Evolutionary conservation across 176 grass and related monocot species (phyloP), one percentile per base, ranked within the genome.

Genomic region (Chrysopogon serrulatus): DNA sequence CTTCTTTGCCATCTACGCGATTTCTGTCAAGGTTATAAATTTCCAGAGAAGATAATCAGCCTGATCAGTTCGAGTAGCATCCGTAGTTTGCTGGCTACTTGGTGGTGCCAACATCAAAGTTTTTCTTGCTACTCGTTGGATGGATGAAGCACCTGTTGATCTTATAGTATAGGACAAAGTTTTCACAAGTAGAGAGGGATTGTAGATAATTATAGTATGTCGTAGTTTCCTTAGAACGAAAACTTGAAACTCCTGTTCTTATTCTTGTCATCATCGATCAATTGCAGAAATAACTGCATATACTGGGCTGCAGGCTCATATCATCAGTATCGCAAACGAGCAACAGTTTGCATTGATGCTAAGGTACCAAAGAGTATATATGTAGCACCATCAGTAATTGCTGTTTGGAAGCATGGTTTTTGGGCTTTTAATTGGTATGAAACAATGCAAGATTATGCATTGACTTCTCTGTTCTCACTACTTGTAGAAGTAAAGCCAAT

Each of bases 1-100:
- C 16, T 94, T 94, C 59, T 94, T 94, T 17, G 74, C 60, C 13
- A 75, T 86, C 8, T 94, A 94, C 62, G 87, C 90, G 1, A 18
- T 51, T 23, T 89, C 89, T 24, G 90, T 94, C 77, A 92, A 89
- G 64, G 18, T 88, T 10, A 5, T 92, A 31, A 94, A 94, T 51
- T 94, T 85, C 44, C 89, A 94, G 51, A 94, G 66, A 82, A 85
- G 92, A 28, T 94, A 68, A 73, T 12, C 43, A 6, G 43, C 27
- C 17, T 43, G n/a, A n/a, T n/a, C n/a, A n/a, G 53, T 24, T n/a
- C 53, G 19, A 59, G n/a, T 57, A 59, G 56, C 56, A 3, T 59
- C 56, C 56, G 4, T 63, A 31, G 60, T 63, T 31, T 31, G 60
- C 5, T 31, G 5, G 1, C 60, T 63, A 33, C 63, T 65, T 9